phyloP scores from a whole-genome alignment of 2,329 filamentous ascomycete species.

The Microdochium paspali region DNA sequence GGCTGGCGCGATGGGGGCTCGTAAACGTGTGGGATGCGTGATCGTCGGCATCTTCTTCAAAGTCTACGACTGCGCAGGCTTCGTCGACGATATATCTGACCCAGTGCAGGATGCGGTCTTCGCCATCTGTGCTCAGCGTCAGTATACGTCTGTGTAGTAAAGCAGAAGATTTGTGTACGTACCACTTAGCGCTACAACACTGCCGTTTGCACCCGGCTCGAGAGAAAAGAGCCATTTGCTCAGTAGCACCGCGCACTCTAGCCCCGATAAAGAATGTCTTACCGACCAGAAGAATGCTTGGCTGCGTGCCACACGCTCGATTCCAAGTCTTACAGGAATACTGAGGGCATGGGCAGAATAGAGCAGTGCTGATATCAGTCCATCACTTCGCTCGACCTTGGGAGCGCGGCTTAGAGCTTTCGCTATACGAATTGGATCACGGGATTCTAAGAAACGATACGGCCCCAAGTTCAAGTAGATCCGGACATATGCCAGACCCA shows the following conservation, averaged over 20 bases:
- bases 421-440: slow-evolving; percentile 29
- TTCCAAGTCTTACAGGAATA: slow-evolving; percentile 43
- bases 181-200: slow-evolving; percentile 15
- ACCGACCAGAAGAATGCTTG: slow-evolving; percentile 49
- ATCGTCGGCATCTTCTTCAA: slow-evolving; percentile 23
- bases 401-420: slow-evolving; percentile 25
- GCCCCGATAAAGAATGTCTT: slow-evolving; percentile 41
- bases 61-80: slow-evolving; percentile 26
- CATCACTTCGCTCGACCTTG: slow-evolving; percentile 34
- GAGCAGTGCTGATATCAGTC: slow-evolving; percentile 36
- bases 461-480: slow-evolving; percentile 35
- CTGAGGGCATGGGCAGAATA: slow-evolving; percentile 45
- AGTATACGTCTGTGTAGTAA: background rate
- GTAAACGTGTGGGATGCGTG: slow-evolving; percentile 1
- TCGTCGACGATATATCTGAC: slow-evolving; percentile 34
- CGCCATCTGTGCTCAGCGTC: slow-evolving; percentile 19
- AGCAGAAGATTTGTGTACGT: slow-evolving; percentile 3
- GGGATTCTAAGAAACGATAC: slow-evolving; percentile 29
- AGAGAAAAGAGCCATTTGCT: slow-evolving; percentile 36
- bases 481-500: slow-evolving; percentile 35
- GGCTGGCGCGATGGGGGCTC: slow-evolving; percentile 10
- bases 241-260: slow-evolving; percentile 44
- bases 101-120: slow-evolving; percentile 36
- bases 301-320: slow-evolving; percentile 43
- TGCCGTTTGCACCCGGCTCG: slow-evolving; percentile 6